These are phyloP conservation scores for Colletotrichum zoysiae DNA, from an alignment of 2,329 filamentous ascomycete species.

Conservation along the genomic window DNA sequence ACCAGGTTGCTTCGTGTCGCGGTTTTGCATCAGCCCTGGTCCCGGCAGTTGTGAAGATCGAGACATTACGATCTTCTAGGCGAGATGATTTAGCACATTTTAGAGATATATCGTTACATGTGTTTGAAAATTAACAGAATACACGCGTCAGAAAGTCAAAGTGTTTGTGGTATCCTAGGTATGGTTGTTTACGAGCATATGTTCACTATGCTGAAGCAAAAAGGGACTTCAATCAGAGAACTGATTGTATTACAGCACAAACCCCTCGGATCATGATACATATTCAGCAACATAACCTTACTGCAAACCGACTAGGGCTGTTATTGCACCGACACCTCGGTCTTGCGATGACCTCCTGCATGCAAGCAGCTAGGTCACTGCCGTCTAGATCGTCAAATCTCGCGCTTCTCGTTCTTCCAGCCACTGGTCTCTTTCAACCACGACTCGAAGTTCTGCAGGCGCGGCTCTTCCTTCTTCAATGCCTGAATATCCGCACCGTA, in stretches of 20 bases:
- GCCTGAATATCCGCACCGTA: slow-evolving; percentile 39
- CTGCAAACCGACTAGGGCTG: neutral
- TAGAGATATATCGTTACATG: too few species aligned
- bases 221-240: neutral
- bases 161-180: neutral
- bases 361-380: too few species aligned
- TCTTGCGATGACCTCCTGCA: neutral
- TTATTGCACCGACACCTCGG: too few species aligned
- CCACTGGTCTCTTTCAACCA: slow-evolving; percentile 46
- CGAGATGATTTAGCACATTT: too few species aligned
- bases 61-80: too few species aligned
- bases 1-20: too few species aligned
- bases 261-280: too few species aligned
- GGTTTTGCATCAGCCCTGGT: too few species aligned
- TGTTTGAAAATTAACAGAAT: too few species aligned
- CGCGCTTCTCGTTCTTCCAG: slow-evolving; percentile 43
- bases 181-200: neutral
- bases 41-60: too few species aligned
- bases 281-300: neutral
- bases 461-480: slow-evolving; percentile 39
- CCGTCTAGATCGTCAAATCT: neutral
- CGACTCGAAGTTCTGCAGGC: slow-evolving; percentile 42
- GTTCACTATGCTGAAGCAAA: neutral
- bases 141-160: too few species aligned
- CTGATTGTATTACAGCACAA: neutral